These are phyloP conservation scores for Cyclostephanos invisitatus DNA, from an alignment of 108 stramenopile species.

Conservation along the genomic window DNA sequence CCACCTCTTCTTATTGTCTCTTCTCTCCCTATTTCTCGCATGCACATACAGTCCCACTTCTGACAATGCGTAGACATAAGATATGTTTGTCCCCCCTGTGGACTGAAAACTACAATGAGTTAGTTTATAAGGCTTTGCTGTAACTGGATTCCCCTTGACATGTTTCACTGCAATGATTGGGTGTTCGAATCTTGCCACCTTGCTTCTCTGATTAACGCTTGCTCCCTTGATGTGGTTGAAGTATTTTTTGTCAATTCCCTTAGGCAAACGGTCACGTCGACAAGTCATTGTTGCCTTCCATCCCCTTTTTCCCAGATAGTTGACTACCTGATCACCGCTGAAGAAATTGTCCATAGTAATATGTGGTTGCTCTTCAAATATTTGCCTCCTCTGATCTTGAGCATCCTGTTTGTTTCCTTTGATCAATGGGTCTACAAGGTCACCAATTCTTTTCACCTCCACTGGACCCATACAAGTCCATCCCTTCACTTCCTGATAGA, in stretches of 20 bases:
- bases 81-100: conserved; percentile 12
- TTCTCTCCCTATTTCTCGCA: background rate
- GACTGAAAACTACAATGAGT: conserved; percentile 23
- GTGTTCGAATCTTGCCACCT: conserved; percentile 24
- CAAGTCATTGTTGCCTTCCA: no score
- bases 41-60: background rate
- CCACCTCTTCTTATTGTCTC: conserved; percentile 4
- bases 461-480: no score
- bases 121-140: no score
- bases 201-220: background rate
- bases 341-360: no score
- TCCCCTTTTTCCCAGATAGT: no score
- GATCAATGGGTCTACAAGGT: no score
- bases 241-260: background rate
- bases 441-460: no score
- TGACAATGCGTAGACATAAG: conserved; percentile 9
- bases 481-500: no score
- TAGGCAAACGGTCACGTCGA: background rate
- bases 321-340: no score
- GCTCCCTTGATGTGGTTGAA: background rate
- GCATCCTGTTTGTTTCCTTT: no score
- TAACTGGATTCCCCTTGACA: background rate
- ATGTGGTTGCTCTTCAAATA: no score
- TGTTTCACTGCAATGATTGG: conserved; percentile 32
- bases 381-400: no score